These are phyloP conservation scores for Hypoxylon cercidicola DNA, from an alignment of 495 filamentous ascomycete genomes.

Conservation along the genomic window DNA sequence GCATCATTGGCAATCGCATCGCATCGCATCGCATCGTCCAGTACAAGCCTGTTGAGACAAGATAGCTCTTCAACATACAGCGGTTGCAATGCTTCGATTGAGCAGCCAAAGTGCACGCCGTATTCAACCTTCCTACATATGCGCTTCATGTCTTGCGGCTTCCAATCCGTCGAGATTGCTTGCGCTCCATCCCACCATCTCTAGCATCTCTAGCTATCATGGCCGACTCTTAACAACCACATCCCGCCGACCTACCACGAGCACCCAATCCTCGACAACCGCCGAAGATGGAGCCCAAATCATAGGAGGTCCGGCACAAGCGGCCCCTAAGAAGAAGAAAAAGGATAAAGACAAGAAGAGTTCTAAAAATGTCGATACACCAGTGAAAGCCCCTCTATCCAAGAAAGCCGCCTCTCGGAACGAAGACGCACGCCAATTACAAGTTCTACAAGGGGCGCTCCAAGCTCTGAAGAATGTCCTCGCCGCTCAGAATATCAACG, in stretches of 20 bases:
- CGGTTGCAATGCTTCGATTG: conserved; percentile 48
- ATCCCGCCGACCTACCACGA: conserved; percentile 10
- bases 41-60: conserved; percentile 3
- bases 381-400: background rate
- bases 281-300: conserved; percentile 1
- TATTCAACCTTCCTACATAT: conserved; percentile 41
- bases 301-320: conserved; percentile 4
- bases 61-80: conserved; percentile 15
- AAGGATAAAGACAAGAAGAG: conserved; percentile 16
- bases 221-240: conserved; percentile 27
- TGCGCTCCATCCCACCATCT: conserved; percentile 25
- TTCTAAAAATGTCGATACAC: background rate
- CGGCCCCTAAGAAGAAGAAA: conserved; percentile 23
- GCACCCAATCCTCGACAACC: conserved; percentile 8
- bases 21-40: background rate
- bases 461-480: conserved; percentile 42
- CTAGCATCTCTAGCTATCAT: conserved; percentile 17
- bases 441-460: conserved; percentile 39
- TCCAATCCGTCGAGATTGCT: conserved; percentile 18
- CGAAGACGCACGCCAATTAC: conserved; percentile 29
- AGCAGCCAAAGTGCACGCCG: conserved; percentile 36
- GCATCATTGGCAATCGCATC: background rate
- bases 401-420: conserved; percentile 1
- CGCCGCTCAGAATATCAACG: conserved; percentile 35
- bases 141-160: conserved; percentile 37